Base-by-base conservation (phyloP, 148 eudicot genomes). In the Tetragonia tetragonoides region DNA sequence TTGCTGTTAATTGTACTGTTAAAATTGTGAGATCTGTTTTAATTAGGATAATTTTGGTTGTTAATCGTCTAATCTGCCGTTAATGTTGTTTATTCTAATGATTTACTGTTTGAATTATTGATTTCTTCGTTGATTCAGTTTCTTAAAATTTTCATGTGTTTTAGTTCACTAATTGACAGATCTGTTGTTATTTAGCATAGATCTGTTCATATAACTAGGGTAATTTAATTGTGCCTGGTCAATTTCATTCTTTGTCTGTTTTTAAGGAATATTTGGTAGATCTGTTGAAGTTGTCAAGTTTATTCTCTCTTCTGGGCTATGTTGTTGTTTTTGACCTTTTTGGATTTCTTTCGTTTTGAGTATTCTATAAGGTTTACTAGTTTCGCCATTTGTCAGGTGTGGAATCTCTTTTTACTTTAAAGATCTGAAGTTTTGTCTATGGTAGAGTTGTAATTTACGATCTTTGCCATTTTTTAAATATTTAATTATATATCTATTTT, bases 161-260 rank as follows among this genome's bases (percentile, higher is more conserved):
- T 4, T 17, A 47, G 9, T 62, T 9, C 2, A 39, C 14, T 39
- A 18, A 24, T 4, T 23, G 34, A 57, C 54, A 51, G 79, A 78
- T 83, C 66, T 70, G 54, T 18, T 5, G 70, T 66, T 21, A 47
- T 73, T 11, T 73, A 23, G 63, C n/a, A 54, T 80, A 77, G 83
- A 85, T 85, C 83, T 85, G 65, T 53, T 17, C 23, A n/a, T 41
- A 21, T 49, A 3, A 5, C 21, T 5, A 51, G 44, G 44, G 68
- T 16, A 0, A 28, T 62, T 38, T 51, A 34, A 74, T 75, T 44
- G 34, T 54, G 38, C 53, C 17, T 54, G 42, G 49, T 23, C 16
- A 37, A 34, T 66, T 34, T 66, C 23, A 3, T 44, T 8, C 3
- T 18, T 18, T 2, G 64, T 20, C n/a, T 11, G 6, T 20, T 60